phyloP scores from a whole-genome alignment of 108 stramenopile genomes.

The Skeletonema menzelii region DNA sequence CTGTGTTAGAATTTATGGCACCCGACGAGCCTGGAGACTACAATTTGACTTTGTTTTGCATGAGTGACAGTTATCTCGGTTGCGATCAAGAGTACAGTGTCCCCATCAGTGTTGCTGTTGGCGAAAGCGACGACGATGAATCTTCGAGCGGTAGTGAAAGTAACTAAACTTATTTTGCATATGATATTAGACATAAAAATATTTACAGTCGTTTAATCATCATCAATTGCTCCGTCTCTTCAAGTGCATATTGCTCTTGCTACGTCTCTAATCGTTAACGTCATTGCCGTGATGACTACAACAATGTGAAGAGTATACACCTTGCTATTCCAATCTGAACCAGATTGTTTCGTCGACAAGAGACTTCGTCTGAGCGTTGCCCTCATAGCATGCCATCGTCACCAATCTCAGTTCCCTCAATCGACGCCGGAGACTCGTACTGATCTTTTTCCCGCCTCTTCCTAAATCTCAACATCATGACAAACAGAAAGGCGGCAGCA shows the following conservation, averaged over 20 bases:
- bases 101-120: conserved; percentile 81
- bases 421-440: conserved; percentile 16
- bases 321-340: no score
- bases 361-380: no score
- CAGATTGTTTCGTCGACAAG: no score
- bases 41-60: conserved; percentile 91
- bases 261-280: no score
- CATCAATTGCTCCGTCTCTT: background rate
- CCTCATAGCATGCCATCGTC: background rate
- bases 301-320: no score
- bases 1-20: conserved; percentile 91
- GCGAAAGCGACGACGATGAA: conserved; percentile 61
- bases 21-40: conserved; percentile 95
- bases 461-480: background rate
- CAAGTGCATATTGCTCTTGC: background rate
- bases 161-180: conserved; percentile 15
- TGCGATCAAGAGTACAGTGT: conserved; percentile 96
- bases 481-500: conserved; percentile 4
- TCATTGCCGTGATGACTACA: no score
- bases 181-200: background rate
- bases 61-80: conserved; percentile 98
- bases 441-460: conserved; percentile 8
- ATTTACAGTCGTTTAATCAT: background rate
- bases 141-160: conserved; percentile 51
- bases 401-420: conserved; percentile 2